phyloP scores from a whole-genome alignment of 768 basidiomycete species.

The Mrakia frigida region DNA sequence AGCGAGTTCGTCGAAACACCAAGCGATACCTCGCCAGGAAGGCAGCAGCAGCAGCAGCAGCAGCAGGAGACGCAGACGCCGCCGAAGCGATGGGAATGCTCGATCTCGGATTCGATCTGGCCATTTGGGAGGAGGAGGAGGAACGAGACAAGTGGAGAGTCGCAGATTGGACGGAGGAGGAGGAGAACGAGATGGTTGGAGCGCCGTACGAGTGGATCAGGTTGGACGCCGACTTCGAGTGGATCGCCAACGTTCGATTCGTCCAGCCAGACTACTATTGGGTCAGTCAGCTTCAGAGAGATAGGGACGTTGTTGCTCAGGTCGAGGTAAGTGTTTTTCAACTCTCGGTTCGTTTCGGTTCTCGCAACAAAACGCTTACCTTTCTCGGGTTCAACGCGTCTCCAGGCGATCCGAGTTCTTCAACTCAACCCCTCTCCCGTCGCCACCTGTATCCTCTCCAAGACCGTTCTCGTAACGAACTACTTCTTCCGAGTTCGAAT shows the following conservation, averaged over 20 bases:
- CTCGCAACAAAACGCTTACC: constrained; percentile 15
- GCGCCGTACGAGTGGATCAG: constrained; percentile 99
- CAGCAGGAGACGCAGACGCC: constrained; percentile 84
- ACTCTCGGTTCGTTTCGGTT: neutral
- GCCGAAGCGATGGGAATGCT: constrained; percentile 84
- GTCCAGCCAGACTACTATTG: constrained; percentile 98
- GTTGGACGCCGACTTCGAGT: constrained; percentile 98
- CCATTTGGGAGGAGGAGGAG: constrained; percentile 36
- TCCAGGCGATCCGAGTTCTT: constrained; percentile 85
- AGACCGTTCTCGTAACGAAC: constrained; percentile 87
- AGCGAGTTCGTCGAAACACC: constrained; percentile 89
- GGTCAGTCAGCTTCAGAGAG: constrained; percentile 90
- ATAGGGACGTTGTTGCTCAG: constrained; percentile 94
- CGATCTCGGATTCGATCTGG: constrained; percentile 39
- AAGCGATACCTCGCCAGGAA: constrained; percentile 93
- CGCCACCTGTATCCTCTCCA: constrained; percentile 68
- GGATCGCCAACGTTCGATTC: constrained; percentile 88
- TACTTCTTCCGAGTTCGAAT: constrained; percentile 95
- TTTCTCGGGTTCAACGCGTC: neutral
- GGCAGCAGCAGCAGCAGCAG: constrained; percentile 85
- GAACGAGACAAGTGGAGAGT: constrained; percentile 65
- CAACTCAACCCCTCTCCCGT: constrained; percentile 46
- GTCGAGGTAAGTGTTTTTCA: constrained; percentile 65
- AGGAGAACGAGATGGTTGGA: constrained; percentile 85
- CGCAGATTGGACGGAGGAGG: constrained; percentile 95